Evolutionary conservation across 768 basidiomycete species (phyloP), one percentile per base, ranked within the genome.

Genomic region (Phallus indusiatus): DNA sequence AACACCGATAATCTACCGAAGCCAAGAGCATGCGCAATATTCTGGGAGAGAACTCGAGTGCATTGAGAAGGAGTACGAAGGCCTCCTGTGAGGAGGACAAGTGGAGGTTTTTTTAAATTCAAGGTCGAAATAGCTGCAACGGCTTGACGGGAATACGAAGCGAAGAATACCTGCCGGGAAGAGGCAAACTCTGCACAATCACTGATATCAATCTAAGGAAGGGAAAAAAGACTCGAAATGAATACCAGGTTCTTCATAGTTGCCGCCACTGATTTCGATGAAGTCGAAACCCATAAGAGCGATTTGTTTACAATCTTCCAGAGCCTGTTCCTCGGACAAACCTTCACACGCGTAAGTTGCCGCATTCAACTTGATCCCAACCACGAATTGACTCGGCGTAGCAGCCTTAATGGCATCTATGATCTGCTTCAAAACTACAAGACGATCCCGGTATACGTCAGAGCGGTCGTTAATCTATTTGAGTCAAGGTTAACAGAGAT

Each of bases 261-360:
- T 84, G 0, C 92, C 92, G 1, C 92, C 92, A 57, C 86, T 90
- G 60, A 95, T 81, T 70, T 95, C 92, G 54, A 95, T 82, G 66
- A 92, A 87, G 68, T 95, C 92, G 5, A 94, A 66, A 1, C 77
- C 77, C 83, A 89, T 90, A 42, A 69, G 67, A 0, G 85, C 80
- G 28, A 93, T 81, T 42, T 76, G 68, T 17, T 72, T 69, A 12
- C 92, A 73, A 65, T 93, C 84, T 20, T 76, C 69, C 1, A 91
- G 69, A 0, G 85, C 85, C 22, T 64, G 61, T 49, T 74, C 73
- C 62, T 73, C 74, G 34, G 35, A 55, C 62, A 67, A 34, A 18
- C 65, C 69, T 8, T 71, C 62, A 35, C 73, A 68, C 10, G 79
- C 73, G 63, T 89, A 93, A 67, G 94, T 91, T 1, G 82, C 82